Evolutionary conservation across 768 basidiomycete genomes (phyloP).

Genomic region (Baorangia bicolor): DNA sequence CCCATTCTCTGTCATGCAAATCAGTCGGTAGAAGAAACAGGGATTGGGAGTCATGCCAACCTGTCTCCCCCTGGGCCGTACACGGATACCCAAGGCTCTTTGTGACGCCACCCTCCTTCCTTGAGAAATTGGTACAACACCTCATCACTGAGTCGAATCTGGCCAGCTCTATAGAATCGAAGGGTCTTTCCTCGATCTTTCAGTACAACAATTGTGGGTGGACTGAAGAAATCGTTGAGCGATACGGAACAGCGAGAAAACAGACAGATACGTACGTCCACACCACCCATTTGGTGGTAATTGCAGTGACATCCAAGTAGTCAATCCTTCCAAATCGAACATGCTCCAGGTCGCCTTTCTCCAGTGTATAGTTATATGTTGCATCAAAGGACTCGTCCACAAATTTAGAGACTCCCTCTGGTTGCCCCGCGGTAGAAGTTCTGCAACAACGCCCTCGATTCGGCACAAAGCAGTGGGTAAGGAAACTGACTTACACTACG

Average conservation of each 20-base stretch:
- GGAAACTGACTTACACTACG: conserved; percentile 56
- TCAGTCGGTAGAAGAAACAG: conserved; percentile 9
- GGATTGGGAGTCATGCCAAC: conserved; percentile 36
- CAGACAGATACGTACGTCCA: conserved; percentile 63
- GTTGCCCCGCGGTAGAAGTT: conserved; percentile 54
- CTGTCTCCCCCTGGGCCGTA: conserved; percentile 78
- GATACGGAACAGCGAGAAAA: not conserved
- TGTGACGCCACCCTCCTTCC: conserved; percentile 58
- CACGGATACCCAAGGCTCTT: conserved; percentile 64
- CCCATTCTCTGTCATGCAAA: conserved; percentile 51
- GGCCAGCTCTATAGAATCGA: conserved; percentile 73
- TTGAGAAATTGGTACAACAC: conserved; percentile 65
- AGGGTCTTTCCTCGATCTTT: conserved; percentile 72
- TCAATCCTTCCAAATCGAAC: conserved; percentile 86
- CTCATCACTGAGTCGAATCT: conserved; percentile 59
- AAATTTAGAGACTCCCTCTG: conserved; percentile 65
- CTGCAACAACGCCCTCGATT: conserved; percentile 35
- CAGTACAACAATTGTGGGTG: conserved; percentile 70
- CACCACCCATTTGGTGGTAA: conserved; percentile 90
- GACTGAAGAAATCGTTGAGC: conserved; percentile 42
- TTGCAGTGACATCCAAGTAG: conserved; percentile 77
- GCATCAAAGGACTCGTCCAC: conserved; percentile 75
- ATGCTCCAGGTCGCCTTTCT: conserved; percentile 61
- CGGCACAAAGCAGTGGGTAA: not conserved
- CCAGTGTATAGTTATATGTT: conserved; percentile 62